Conservation (phyloP, 2,329 filamentous ascomycete species). For the Talaromyces pinophilus region DNA sequence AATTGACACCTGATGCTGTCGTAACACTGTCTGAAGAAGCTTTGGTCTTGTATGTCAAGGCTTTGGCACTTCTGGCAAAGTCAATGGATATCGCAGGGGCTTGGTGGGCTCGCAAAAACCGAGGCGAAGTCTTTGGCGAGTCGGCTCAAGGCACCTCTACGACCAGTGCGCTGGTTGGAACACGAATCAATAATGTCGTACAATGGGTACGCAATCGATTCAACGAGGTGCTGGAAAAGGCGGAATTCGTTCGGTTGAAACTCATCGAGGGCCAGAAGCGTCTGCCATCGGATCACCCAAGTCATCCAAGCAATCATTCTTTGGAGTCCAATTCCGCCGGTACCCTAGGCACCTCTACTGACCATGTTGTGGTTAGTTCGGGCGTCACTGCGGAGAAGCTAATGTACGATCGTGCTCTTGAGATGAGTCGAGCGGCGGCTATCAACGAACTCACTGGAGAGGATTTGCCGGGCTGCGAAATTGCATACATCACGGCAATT, state of each 20-base stretch:
- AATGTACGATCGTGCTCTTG: slow-evolving; percentile 95
- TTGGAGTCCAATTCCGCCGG: slow-evolving; percentile 59
- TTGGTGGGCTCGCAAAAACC: slow-evolving; percentile 84
- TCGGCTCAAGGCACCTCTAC: slow-evolving; percentile 44
- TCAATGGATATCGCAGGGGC: slow-evolving; percentile 92
- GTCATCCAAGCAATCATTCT: slow-evolving; percentile 77
- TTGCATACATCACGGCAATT: slow-evolving; percentile 90
- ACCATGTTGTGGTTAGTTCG: slow-evolving; percentile 79
- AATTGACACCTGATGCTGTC: slow-evolving; percentile 80
- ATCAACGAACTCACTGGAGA: slow-evolving; percentile 95
- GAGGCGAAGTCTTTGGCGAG: slow-evolving; percentile 59
- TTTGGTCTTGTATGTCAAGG: slow-evolving; percentile 93
- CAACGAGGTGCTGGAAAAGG: slow-evolving; percentile 96
- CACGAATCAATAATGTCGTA: slow-evolving; percentile 86
- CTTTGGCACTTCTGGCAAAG: slow-evolving; percentile 82
- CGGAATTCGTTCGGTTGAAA: slow-evolving; percentile 87
- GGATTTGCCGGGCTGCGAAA: slow-evolving; percentile 82
- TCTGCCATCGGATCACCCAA: slow-evolving; percentile 80
- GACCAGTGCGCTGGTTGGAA: slow-evolving; percentile 56
- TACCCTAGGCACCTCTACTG: slow-evolving; percentile 64
- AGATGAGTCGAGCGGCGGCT: slow-evolving; percentile 93
- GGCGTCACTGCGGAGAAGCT: slow-evolving; percentile 93
- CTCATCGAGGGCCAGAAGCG: slow-evolving; percentile 81
- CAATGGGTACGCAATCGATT: slow-evolving; percentile 94
- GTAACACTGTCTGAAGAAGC: slow-evolving; percentile 91